Percentiles rank a stretch among this genome's conserved stretches.
These are phyloP conservation scores for Euphrasia arctica DNA, from an alignment of 305 asterid genomes.

Conservation along the genomic window DNA sequence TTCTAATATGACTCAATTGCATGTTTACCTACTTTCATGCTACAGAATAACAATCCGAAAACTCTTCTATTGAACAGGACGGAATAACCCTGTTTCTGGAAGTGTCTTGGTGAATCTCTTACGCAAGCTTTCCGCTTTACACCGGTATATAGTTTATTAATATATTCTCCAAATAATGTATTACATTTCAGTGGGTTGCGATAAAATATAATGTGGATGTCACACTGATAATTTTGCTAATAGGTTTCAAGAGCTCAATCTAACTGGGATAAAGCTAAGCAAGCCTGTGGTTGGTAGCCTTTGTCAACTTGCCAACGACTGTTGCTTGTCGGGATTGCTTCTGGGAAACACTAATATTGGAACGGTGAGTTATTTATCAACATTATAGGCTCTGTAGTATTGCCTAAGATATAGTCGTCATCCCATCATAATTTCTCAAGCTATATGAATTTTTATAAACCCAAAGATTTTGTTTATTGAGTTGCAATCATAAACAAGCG, in stretches of 20 bases:
- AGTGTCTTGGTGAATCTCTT: constrained; percentile 57
- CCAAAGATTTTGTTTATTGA: constrained; percentile 7
- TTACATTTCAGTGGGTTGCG: constrained; percentile 12
- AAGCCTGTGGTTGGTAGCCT: constrained; percentile 70
- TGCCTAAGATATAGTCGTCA: neutral
- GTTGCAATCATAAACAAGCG: neutral
- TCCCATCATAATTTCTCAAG: neutral
- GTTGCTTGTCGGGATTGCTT: constrained; percentile 79
- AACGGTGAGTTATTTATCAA: constrained; percentile 48
- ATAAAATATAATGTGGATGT: constrained; percentile 12
- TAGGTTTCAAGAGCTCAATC: constrained; percentile 85
- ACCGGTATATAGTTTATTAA: constrained; percentile 39
- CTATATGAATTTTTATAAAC: constrained; percentile 3
- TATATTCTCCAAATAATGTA: constrained; percentile 13
- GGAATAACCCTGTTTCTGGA: constrained; percentile 69
- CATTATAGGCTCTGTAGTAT: constrained; percentile 13
- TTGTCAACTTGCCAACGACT: constrained; percentile 57
- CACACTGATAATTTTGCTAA: constrained; percentile 23
- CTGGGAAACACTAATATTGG: constrained; percentile 78
- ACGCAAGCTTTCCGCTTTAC: constrained; percentile 61
- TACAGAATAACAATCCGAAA: constrained; percentile 7
- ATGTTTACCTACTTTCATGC: constrained; percentile 25
- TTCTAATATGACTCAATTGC: constrained; percentile 19
- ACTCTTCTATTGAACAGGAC: constrained; percentile 52
- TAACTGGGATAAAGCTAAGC: constrained; percentile 79